phyloP scores from a whole-genome alignment of 768 basidiomycete species.

The Psilocybe tampanensis region DNA sequence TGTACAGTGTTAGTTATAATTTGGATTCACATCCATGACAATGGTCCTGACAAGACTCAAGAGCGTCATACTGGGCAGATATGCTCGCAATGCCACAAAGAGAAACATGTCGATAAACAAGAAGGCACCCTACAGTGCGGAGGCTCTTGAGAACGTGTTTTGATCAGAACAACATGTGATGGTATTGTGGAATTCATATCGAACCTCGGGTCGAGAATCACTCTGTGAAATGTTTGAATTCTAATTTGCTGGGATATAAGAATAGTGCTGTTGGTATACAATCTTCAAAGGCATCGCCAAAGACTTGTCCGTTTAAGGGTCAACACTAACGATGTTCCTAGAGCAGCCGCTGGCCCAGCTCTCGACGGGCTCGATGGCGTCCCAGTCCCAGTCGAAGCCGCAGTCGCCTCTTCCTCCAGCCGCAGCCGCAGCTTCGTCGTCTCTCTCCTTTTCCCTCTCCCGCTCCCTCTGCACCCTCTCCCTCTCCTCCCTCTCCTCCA shows the following conservation, averaged over 20 bases:
- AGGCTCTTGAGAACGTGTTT: conserved; percentile 30
- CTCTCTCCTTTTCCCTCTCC: no score
- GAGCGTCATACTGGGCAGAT: conserved; percentile 40
- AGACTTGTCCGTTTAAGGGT: conserved; percentile 70
- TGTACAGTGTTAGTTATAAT: no score
- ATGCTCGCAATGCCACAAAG: conserved; percentile 39
- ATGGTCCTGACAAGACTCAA: conserved; percentile 48
- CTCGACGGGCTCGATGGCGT: conserved; percentile 16
- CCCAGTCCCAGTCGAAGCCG: no score
- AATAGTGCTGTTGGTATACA: conserved; percentile 23
- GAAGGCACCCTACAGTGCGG: conserved; percentile 46
- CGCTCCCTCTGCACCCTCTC: conserved; percentile 40
- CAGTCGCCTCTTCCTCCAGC: no score
- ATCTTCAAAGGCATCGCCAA: no score
- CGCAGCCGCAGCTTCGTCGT: no score
- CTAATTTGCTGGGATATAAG: conserved; percentile 32
- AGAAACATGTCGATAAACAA: conserved; percentile 45
- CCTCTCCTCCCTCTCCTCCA: conserved; percentile 48
- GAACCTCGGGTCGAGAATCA: conserved; percentile 44
- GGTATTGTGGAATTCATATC: background rate
- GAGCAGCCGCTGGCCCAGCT: conserved; percentile 29
- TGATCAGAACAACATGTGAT: background rate
- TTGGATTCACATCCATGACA: conserved; percentile 36
- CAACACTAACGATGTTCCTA: conserved; percentile 38
- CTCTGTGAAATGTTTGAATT: conserved; percentile 36